phyloP scores from a whole-genome alignment of 106 monocot species.

The Acorus calamus region DNA sequence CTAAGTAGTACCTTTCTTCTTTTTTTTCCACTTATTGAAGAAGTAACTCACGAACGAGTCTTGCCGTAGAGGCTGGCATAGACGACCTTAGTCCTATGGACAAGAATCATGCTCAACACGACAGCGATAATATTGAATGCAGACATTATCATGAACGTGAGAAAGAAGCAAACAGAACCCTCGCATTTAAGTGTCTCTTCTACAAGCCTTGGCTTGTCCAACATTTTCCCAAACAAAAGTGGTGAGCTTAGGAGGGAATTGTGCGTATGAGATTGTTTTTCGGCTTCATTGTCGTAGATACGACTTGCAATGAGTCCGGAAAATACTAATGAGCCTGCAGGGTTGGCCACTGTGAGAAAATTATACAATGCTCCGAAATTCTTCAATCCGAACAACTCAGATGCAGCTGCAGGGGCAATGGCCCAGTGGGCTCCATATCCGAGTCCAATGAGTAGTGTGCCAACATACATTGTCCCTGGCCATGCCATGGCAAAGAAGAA shows the following conservation, averaged over 20 bases:
- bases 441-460: slow-evolving; percentile 59
- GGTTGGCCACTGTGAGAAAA: slow-evolving; percentile 64
- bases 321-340: slow-evolving; percentile 58
- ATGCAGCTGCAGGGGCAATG: slow-evolving; percentile 67
- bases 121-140: slow-evolving; percentile 39
- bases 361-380: slow-evolving; percentile 66
- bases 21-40: too few relatives aligned
- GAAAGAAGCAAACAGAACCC: slow-evolving; percentile 41
- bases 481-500: slow-evolving; percentile 70
- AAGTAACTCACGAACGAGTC: neutral
- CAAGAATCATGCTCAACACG: slow-evolving; percentile 44
- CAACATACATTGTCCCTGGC: slow-evolving; percentile 62
- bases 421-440: slow-evolving; percentile 82
- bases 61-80: slow-evolving; percentile 49
- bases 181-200: slow-evolving; percentile 30
- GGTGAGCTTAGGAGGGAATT: neutral
- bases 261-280: slow-evolving; percentile 34
- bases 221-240: slow-evolving; percentile 2
- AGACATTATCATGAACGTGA: slow-evolving; percentile 47
- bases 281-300: slow-evolving; percentile 66
- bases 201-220: neutral
- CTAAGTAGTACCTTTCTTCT: too few relatives aligned
- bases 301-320: slow-evolving; percentile 58
- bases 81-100: slow-evolving; percentile 46
- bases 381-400: slow-evolving; percentile 66